These are phyloP conservation scores for Hydnum rufescens DNA, from an alignment of 768 basidiomycete genomes.

Conservation along the genomic window DNA sequence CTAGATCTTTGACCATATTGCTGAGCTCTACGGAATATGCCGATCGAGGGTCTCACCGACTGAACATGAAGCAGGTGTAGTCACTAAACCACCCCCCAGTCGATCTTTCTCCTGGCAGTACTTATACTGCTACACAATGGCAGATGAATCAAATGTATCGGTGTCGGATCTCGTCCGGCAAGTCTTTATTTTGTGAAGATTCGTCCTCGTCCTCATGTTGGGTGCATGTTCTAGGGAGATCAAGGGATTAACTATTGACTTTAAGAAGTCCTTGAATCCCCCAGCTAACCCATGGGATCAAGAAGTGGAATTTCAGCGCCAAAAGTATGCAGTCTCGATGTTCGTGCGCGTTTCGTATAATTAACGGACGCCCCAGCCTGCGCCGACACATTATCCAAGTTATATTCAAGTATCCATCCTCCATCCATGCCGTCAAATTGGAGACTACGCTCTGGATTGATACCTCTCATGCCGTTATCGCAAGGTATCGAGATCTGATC, in stretches of 20 bases:
- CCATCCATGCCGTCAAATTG: conserved; percentile 55
- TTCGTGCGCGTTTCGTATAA: conserved; percentile 1
- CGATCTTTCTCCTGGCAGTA: no score
- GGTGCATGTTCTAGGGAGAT: conserved; percentile 1
- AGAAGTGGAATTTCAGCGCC: conserved; percentile 71
- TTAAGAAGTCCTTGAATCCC: conserved; percentile 1
- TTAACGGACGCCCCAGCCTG: conserved; percentile 26
- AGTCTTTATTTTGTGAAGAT: no score
- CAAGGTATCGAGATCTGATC: conserved; percentile 61
- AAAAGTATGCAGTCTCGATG: conserved; percentile 37
- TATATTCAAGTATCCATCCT: conserved; percentile 45
- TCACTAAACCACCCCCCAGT: no score
- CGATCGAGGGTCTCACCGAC: no score
- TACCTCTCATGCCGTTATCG: conserved; percentile 71
- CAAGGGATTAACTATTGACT: conserved; percentile 7
- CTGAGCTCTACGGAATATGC: no score
- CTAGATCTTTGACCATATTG: conserved; percentile 4
- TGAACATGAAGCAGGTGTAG: no score
- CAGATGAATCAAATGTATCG: no score
- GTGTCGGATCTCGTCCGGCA: no score
- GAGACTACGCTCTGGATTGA: conserved; percentile 85
- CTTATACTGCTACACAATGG: no score
- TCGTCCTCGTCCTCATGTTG: no score
- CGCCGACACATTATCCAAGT: conserved; percentile 50
- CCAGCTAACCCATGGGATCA: conserved; percentile 48